Conservation (phyloP, 495 filamentous ascomycete genomes). For the Viridothelium virens region DNA sequence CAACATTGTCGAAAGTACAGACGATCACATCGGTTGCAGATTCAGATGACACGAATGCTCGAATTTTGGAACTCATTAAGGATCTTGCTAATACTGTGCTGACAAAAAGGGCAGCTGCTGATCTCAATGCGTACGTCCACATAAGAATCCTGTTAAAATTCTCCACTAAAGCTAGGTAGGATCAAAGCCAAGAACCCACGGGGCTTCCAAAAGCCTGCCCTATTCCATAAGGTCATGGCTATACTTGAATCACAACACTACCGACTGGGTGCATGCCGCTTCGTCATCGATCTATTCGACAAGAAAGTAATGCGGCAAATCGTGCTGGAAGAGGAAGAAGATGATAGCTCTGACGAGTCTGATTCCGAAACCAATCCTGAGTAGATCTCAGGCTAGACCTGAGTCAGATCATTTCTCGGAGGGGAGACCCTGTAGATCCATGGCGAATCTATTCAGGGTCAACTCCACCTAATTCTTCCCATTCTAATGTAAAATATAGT, state of each 20-base stretch:
- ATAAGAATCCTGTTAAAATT: background rate
- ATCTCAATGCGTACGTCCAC: conserved; percentile 50
- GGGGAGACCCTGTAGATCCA: background rate
- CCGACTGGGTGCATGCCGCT: conserved; percentile 71
- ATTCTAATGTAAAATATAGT: conserved; percentile 1
- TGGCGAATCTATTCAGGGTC: background rate
- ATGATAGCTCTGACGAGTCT: conserved; percentile 28
- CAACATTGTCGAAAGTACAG: background rate
- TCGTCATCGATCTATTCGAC: conserved; percentile 90
- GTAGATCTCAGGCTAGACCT: background rate
- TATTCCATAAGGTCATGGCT: conserved; percentile 77
- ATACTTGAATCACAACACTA: conserved; percentile 89
- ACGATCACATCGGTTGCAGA: conserved; percentile 43
- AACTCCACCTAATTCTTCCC: background rate
- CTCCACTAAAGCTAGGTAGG: conserved; percentile 31
- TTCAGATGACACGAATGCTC: conserved; percentile 58
- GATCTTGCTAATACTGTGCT: conserved; percentile 85
- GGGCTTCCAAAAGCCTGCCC: conserved; percentile 61
- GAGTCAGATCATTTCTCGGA: background rate
- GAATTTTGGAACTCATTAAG: conserved; percentile 69
- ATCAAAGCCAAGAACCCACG: conserved; percentile 59
- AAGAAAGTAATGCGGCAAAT: conserved; percentile 76
- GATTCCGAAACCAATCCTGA: background rate
- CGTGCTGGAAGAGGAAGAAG: conserved; percentile 58
- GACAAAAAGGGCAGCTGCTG: conserved; percentile 64